Conservation (phyloP, 2,329 filamentous ascomycete species). For the Didymella arachidicola region DNA sequence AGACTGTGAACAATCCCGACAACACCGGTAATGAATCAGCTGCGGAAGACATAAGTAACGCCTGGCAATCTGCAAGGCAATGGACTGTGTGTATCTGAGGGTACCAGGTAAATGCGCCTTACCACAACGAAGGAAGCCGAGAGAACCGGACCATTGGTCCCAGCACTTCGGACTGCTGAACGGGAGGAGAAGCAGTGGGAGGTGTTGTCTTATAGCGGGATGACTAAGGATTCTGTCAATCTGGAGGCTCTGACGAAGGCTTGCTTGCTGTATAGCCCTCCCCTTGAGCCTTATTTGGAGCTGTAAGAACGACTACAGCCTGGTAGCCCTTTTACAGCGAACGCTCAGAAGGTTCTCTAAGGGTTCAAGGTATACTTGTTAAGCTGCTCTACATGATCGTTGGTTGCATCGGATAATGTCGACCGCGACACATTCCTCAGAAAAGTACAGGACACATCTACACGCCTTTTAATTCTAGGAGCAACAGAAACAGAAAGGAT, state of each 20-base stretch:
- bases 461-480: background rate
- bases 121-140: slow-evolving; percentile 16
- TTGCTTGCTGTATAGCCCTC: background rate
- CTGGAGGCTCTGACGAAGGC: background rate
- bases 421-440: background rate
- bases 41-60: slow-evolving; percentile 21
- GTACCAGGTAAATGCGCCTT: slow-evolving; percentile 20
- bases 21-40: slow-evolving; percentile 22
- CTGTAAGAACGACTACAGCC: background rate
- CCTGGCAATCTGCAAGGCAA: slow-evolving; percentile 13
- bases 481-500: background rate
- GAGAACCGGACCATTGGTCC: slow-evolving; percentile 10
- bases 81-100: background rate
- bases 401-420: background rate
- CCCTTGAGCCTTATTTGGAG: background rate
- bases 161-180: slow-evolving; percentile 12
- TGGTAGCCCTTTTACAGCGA: background rate
- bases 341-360: background rate
- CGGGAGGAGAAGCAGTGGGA: slow-evolving; percentile 16
- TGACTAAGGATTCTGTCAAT: background rate
- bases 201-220: background rate
- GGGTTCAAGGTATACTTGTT: background rate
- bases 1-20: slow-evolving; percentile 19
- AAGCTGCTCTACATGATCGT: background rate
- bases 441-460: background rate